phyloP scores from a whole-genome alignment of 225 moss, liverwort and hornwort species.

The Sphagnum tenellum region DNA sequence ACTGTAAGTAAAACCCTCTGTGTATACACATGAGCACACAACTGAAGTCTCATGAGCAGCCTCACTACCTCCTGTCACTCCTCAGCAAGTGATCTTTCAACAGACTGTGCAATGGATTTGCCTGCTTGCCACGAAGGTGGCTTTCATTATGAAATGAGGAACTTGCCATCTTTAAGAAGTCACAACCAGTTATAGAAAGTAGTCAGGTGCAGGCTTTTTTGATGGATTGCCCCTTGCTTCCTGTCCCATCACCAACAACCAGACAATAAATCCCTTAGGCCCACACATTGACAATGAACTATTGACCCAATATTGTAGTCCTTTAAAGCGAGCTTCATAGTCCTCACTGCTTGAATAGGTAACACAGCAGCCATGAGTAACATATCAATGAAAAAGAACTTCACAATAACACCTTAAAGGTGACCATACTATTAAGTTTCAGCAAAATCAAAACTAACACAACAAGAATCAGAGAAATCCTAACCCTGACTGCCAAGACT shows the following conservation, averaged over 20 bases:
- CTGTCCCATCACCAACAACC: slow-evolving; percentile 26
- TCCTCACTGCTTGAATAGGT: background rate
- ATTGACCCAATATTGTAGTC: no score
- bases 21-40: no score
- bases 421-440: background rate
- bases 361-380: background rate
- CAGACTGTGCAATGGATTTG: no score
- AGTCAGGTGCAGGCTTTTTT: slow-evolving; percentile 93
- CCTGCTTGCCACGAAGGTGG: no score
- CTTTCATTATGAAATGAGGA: no score
- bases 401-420: background rate
- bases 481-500: background rate
- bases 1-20: no score
- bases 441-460: background rate
- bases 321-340: background rate
- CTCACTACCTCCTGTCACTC: no score
- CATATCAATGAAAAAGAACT: background rate
- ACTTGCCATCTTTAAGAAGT: no score
- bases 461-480: background rate
- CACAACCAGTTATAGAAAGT: slow-evolving; percentile 58
- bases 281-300: slow-evolving; percentile 3
- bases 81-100: no score
- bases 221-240: slow-evolving; percentile 96
- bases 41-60: no score
- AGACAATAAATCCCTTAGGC: background rate